Base-by-base conservation (phyloP, 305 asterid species). In the Fraxinus platypoda region DNA sequence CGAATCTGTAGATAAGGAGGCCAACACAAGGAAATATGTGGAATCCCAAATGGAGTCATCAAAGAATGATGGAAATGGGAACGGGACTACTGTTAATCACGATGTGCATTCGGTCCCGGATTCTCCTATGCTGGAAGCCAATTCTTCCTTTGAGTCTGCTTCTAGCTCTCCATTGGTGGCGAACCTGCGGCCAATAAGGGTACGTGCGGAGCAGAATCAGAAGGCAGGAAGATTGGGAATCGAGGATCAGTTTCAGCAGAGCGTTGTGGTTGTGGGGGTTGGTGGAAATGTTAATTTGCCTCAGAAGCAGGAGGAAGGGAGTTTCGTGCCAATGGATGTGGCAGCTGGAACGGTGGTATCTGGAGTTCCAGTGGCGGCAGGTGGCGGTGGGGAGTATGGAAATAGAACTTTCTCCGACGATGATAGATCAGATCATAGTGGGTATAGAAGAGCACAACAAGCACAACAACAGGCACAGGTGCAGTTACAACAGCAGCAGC, bases 101-200 rank as follows among this genome's bases (percentile, higher is more conserved):
- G 91, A 88, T 83, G 86, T 85, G 35, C 87, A 84, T 19, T 89
- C 91, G 34, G 90, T 89, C 35, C 90, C 90, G 46, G 87, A 89
- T 87, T 89, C 90, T 0, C 91, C 90, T 19, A 84, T 87, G 89
- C 84, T 89, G 1, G 90, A 85, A 26, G 87, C 89, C 12, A 59
- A 84, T 34, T 89, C 91, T 54, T 89, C 91, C 33, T 89, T 89
- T 79, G 92, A 84, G 41, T 89, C 92, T 43, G 80, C 89, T 0
- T 84, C 86, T 19, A 85, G 89, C 3, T 64, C 89, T 19, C 90
- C 90, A 0, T 86, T 88, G 9, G 23, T 82, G 78, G 85, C 81
- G 71, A 87, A 81, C 81, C 83, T 87, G 81, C 89, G 89, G 30
- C 90, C 90, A 57, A 87, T 89, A 21, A 83, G 78, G 85, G 90